Evolutionary conservation across 176 grass and related monocot species (phyloP).

Genomic region (Alloteropsis semialata): DNA sequence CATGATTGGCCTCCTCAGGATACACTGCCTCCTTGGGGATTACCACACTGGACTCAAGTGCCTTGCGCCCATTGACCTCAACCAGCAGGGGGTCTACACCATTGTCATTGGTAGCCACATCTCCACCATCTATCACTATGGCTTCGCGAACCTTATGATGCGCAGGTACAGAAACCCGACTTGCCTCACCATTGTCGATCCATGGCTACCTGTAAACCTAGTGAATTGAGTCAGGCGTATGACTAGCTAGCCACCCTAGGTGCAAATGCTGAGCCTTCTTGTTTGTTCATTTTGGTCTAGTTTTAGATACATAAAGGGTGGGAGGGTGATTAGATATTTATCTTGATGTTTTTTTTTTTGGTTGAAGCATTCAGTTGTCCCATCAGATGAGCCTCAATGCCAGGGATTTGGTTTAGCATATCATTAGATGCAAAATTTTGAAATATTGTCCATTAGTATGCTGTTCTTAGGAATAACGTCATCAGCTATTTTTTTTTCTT

Average conservation of each 20-base stretch:
- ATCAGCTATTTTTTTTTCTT: not conserved
- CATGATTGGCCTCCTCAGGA: constrained; percentile 94
- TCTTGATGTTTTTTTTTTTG: not conserved
- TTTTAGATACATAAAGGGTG: not conserved
- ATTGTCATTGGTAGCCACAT: constrained; percentile 96
- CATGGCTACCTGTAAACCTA: not conserved
- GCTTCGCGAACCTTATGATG: constrained; percentile 89
- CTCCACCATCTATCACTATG: constrained; percentile 95
- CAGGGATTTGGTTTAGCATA: not conserved
- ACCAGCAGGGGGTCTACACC: constrained; percentile 96
- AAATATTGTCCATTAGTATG: not conserved
- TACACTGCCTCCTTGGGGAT: constrained; percentile 97
- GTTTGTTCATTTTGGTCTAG: not conserved
- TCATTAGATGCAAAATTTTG: not conserved
- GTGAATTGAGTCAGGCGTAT: not conserved
- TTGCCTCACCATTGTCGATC: not conserved
- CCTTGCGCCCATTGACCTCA: constrained; percentile 80
- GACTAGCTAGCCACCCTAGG: not conserved
- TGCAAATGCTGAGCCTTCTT: not conserved
- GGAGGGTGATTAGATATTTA: not conserved
- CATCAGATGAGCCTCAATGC: not conserved
- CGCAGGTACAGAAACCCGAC: constrained; percentile 46
- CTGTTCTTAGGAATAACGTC: not conserved
- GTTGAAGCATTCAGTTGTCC: not conserved
- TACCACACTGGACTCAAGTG: constrained; percentile 95